phyloP scores from a whole-genome alignment of 352 stramenopile species.

The Globisporangium iwayamae region DNA sequence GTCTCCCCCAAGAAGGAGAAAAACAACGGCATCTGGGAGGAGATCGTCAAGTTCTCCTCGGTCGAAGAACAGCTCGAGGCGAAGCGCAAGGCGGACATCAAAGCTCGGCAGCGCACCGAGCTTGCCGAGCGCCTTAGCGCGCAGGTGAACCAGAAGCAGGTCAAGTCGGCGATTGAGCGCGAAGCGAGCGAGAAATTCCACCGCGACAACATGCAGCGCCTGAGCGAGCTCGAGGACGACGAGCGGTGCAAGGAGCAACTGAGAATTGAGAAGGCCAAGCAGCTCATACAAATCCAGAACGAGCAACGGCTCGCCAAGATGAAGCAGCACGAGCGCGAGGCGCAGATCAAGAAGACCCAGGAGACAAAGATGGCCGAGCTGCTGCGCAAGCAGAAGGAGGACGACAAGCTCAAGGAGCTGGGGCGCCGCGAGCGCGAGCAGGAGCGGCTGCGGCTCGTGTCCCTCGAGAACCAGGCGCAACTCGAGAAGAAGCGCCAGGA shows the following conservation, averaged over 20 bases:
- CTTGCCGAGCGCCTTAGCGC: conserved; percentile 44
- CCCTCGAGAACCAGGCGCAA: conserved; percentile 60
- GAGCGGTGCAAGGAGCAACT: conserved; percentile 57
- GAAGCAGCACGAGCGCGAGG: conserved; percentile 48
- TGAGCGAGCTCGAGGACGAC: conserved; percentile 45
- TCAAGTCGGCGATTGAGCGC: conserved; percentile 31
- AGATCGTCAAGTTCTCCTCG: conserved; percentile 78
- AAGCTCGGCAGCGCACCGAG: conserved; percentile 25
- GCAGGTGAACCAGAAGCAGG: conserved; percentile 51
- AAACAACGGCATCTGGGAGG: conserved; percentile 75
- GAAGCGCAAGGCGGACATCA: conserved; percentile 31
- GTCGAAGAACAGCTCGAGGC: conserved; percentile 66
- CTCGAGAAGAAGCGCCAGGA: conserved; percentile 54
- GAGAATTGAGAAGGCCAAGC: conserved; percentile 45
- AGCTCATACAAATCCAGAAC: conserved; percentile 67
- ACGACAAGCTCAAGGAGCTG: conserved; percentile 47
- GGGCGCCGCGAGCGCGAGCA: conserved; percentile 58
- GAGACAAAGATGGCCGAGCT: conserved; percentile 47
- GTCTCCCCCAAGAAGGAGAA: conserved; percentile 76
- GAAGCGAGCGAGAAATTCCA: conserved; percentile 48
- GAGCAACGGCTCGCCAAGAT: conserved; percentile 62
- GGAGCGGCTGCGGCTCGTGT: conserved; percentile 49
- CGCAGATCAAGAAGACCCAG: conserved; percentile 44
- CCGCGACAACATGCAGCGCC: conserved; percentile 40
- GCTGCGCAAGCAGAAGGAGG: conserved; percentile 47